These are phyloP conservation scores for Fusarium fracticaudum DNA, from an alignment of 2,329 filamentous ascomycete genomes.

Conservation along the genomic window DNA sequence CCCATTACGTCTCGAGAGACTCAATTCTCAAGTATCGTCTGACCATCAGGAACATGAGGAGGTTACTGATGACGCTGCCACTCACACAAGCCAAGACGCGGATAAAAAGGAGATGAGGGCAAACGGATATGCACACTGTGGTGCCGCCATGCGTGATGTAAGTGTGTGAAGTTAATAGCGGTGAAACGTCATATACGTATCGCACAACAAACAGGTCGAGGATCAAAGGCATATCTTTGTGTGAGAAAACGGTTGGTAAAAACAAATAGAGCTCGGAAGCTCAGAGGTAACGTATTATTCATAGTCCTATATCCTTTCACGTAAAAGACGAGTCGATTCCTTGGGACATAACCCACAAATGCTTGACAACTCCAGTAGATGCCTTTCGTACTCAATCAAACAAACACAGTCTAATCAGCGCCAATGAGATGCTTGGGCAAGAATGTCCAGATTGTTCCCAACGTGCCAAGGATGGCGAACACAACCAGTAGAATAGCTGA, in stretches of 20 bases:
- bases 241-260: neutral
- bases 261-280: neutral
- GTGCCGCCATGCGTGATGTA: constrained; percentile 6
- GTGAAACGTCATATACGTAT: neutral
- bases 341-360: neutral
- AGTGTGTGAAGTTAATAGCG: neutral
- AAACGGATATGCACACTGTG: neutral
- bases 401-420: constrained; percentile 48
- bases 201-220: neutral
- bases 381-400: neutral
- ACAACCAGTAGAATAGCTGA: constrained; percentile 76
- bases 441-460: constrained; percentile 90
- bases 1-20: neutral
- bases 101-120: neutral
- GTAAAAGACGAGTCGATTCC: neutral
- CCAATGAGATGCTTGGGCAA: constrained; percentile 80
- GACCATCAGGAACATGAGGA: neutral
- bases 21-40: neutral
- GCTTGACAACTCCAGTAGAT: constrained; percentile 19
- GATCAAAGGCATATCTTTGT: neutral
- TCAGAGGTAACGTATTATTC: constrained; percentile 8
- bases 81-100: neutral
- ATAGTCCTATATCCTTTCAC: constrained; percentile 5
- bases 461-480: constrained; percentile 73
- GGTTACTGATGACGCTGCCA: neutral